Percentiles rank a stretch among this genome's conserved stretches.
These are phyloP conservation scores for Artemisia tridentata DNA, from an alignment of 129 eudicot species.

Conservation along the genomic window DNA sequence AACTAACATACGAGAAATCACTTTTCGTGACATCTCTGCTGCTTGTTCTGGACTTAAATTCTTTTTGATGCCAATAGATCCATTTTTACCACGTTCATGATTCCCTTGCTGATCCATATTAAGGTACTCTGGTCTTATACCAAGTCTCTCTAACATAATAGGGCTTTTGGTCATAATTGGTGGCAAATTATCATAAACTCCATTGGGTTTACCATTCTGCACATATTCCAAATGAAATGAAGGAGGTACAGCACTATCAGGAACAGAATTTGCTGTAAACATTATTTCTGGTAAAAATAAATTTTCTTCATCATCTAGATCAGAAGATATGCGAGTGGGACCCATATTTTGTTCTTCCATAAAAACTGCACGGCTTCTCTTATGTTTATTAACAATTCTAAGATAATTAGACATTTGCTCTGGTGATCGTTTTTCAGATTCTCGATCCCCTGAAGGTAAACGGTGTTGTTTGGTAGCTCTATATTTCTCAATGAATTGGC, in stretches of 20 bases:
- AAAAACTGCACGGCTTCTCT: constrained; percentile 77
- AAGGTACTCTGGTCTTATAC: constrained; percentile 89
- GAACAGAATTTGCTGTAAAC: constrained; percentile 84
- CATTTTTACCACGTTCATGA: constrained; percentile 57
- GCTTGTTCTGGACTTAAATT: constrained; percentile 74
- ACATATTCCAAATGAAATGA: constrained; percentile 32
- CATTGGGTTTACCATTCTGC: constrained; percentile 63
- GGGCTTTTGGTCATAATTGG: constrained; percentile 76
- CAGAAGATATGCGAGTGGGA: constrained; percentile 37
- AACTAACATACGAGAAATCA: constrained; percentile 63
- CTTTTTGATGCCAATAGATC: constrained; percentile 45
- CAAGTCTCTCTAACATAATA: constrained; percentile 95
- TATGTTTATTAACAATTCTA: constrained; percentile 69
- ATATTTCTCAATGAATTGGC: constrained; percentile 75
- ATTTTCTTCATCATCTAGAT: constrained; percentile 49
- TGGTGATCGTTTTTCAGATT: constrained; percentile 88
- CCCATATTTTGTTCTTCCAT: constrained; percentile 48
- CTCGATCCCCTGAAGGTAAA: constrained; percentile 69
- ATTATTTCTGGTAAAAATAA: constrained; percentile 79
- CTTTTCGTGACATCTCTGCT: constrained; percentile 62
- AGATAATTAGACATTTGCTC: constrained; percentile 82
- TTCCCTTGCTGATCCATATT: constrained; percentile 72
- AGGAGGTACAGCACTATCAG: constrained; percentile 73
- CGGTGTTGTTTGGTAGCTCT: constrained; percentile 67
- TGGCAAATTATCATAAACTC: constrained; percentile 90